Percentiles rank a stretch among this genome's conserved stretches.
phyloP scores from a whole-genome alignment of 164 flowering plant genomes.

The Brasenia schreberi region DNA sequence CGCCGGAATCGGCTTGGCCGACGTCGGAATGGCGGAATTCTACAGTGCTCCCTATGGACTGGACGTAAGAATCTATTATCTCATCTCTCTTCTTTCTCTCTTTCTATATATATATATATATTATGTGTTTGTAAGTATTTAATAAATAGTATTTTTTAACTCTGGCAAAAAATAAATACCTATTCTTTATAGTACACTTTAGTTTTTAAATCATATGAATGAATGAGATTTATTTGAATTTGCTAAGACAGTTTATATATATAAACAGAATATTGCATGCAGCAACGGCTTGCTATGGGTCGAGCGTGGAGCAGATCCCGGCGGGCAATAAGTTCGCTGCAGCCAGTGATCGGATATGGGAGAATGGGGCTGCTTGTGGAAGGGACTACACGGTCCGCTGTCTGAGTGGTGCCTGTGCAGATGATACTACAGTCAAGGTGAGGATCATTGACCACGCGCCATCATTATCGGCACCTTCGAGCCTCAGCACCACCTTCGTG shows the following conservation, averaged over 20 bases:
- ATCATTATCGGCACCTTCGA: background rate
- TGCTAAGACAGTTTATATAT: too few relatives aligned
- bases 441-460: background rate
- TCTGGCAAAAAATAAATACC: too few relatives aligned
- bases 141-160: too few relatives aligned
- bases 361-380: constrained; percentile 7
- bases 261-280: background rate
- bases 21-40: constrained; percentile 38
- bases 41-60: constrained; percentile 43
- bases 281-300: constrained; percentile 4
- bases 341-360: constrained; percentile 3
- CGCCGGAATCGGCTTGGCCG: constrained; percentile 17
- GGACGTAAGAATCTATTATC: constrained; percentile 31
- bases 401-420: background rate
- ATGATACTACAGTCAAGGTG: background rate
- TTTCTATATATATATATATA: too few relatives aligned
- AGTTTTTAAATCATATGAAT: too few relatives aligned
- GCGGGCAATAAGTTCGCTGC: background rate
- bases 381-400: constrained; percentile 3
- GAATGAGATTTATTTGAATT: too few relatives aligned
- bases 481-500: background rate
- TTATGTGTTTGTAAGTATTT: too few relatives aligned
- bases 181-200: too few relatives aligned
- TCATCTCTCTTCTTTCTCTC: background rate
- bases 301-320: constrained; percentile 1